Percentiles rank a stretch among this genome's conserved stretches.
phyloP scores from a whole-genome alignment of 768 basidiomycete species.

The Rhodosporidiobolus odoratus region DNA sequence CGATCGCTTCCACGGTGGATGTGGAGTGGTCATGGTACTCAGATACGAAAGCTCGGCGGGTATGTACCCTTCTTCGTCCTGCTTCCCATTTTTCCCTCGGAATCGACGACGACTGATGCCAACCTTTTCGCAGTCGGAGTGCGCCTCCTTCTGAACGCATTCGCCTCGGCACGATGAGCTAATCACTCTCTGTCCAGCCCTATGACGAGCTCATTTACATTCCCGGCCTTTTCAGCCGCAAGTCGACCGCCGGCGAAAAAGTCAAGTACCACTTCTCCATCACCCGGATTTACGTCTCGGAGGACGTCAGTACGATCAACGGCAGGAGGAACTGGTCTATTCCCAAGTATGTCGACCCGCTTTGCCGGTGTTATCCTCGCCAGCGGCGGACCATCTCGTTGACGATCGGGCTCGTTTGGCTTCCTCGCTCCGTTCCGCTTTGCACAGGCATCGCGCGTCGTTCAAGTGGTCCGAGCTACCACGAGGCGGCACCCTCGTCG shows the following conservation, averaged over 20 bases:
- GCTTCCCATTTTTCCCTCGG: too few relatives aligned
- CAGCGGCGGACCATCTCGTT: too few relatives aligned
- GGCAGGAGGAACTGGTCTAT: constrained; percentile 20
- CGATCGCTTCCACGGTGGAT: constrained; percentile 10
- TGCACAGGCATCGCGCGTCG: constrained; percentile 17
- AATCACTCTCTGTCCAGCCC: not conserved
- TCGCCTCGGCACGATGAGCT: too few relatives aligned
- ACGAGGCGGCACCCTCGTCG: not conserved
- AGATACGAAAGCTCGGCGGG: constrained; percentile 2
- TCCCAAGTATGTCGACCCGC: constrained; percentile 9
- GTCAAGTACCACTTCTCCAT: constrained; percentile 1
- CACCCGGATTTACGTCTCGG: constrained; percentile 30
- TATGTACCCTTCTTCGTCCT: not conserved
- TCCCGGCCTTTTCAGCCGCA: constrained; percentile 14
- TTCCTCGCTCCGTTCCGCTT: not conserved
- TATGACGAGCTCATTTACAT: constrained; percentile 27
- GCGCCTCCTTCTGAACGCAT: too few relatives aligned
- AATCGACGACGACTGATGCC: too few relatives aligned
- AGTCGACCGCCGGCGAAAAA: not conserved
- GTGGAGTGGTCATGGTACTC: constrained; percentile 17
- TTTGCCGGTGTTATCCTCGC: not conserved
- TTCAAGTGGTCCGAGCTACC: not conserved
- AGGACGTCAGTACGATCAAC: constrained; percentile 2
- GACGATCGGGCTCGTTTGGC: not conserved
- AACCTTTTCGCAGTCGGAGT: not conserved